Evolutionary conservation across 2,329 filamentous ascomycete genomes (phyloP), one percentile per base, ranked within the genome.

Genomic region (Aspergillus hortae): DNA sequence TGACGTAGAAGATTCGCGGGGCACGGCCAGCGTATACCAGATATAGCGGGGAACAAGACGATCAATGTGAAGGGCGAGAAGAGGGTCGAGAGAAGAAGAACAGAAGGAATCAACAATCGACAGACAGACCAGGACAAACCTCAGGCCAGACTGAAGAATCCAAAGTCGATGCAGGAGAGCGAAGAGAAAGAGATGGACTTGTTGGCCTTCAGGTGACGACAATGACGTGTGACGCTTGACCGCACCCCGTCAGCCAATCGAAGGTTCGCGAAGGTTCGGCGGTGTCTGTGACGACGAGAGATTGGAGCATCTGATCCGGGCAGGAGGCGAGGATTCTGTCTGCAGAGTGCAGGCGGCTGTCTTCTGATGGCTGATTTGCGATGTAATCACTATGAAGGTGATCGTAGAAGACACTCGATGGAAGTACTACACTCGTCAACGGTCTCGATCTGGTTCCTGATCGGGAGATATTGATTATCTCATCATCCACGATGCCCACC

Each of bases 201-300:
- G 49, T 53, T 54, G 25, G 42, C 27, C 19, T 48, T 44, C 25
- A 46, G 48, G 36, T 47, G 45, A 46, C 50, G 56, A 44, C 47
- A 49, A 42, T 69, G 67, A 68, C 65, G 65, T 67, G 65, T 64
- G 66, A 69, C 63, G 61, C 42, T 64, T 54, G 57, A 55, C 50
- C 47, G 55, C 52, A 51, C 44, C 36, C 21, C 6, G 38, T 43
- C 49, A 50, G 52, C 56, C 54, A 55, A 61, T 62, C 51, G 69
- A 72, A 72, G 55, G 49, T 72, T 72, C 69, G 55, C 61, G 70
- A 72, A 72, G 54, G 44, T 71, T 72, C 69, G 40, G 59, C 23
- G 11, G 17, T 19, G 11, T n/a, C 15, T 30, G 44, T 48, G n/a
- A 40, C 7, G 14, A 38, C 14, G 15, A 7, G 35, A 38, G 14